phyloP scores from a whole-genome alignment of 176 grass and related monocot species.

The Calamus simplicifolius region DNA sequence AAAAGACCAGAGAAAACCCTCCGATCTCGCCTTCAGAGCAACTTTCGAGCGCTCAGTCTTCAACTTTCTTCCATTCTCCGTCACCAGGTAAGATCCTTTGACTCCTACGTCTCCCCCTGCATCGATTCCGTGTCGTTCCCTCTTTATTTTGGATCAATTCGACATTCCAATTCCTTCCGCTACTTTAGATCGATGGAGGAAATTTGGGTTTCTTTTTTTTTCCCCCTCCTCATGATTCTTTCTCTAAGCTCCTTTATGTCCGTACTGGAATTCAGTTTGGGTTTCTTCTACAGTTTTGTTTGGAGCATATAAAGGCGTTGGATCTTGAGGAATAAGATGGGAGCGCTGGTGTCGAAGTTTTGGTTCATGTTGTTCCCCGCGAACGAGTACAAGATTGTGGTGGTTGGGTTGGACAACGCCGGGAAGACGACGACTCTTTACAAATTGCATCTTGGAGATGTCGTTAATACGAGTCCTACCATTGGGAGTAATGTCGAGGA shows the following conservation, averaged over 20 bases:
- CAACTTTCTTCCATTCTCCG: background rate
- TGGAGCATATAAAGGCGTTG: background rate
- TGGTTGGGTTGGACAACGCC: conserved; percentile 92
- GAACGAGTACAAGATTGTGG: conserved; percentile 98
- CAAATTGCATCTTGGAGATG: conserved; percentile 94
- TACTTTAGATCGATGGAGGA: background rate
- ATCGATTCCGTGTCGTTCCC: too few relatives aligned
- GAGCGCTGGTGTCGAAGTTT: conserved; percentile 71
- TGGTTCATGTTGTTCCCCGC: conserved; percentile 96
- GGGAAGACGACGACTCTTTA: conserved; percentile 96
- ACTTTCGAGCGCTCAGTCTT: background rate
- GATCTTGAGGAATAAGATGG: conserved; percentile 36
- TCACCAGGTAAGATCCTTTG: background rate
- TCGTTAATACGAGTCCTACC: conserved; percentile 83
- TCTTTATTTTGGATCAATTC: background rate
- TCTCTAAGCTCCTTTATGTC: background rate
- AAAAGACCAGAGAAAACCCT: conserved; percentile 1
- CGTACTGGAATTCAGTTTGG: background rate
- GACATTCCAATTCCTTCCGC: background rate
- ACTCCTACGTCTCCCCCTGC: background rate
- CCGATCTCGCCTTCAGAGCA: background rate
- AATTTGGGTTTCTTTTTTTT: conserved; percentile 1
- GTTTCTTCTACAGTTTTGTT: background rate
- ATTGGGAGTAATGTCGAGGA: conserved; percentile 99
- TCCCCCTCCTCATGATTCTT: background rate